Evolutionary conservation across 163 green algal genomes (phyloP), one percentile per base, ranked within the genome.

Genomic region (Picocystis sp.): DNA sequence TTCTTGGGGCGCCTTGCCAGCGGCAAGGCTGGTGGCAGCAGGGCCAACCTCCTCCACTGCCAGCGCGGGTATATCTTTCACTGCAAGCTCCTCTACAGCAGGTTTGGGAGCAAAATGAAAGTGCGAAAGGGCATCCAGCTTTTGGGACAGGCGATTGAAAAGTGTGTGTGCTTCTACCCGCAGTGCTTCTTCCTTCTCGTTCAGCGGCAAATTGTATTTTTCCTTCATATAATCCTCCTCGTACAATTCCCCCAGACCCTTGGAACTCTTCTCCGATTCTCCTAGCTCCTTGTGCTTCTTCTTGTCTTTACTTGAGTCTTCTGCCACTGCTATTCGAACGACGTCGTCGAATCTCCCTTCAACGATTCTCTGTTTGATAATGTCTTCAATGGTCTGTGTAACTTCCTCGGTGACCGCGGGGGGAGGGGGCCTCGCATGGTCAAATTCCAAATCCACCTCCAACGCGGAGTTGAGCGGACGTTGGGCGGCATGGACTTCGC

Each of bases 391-490:
- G 29, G 62, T 64, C 14, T 63, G 55, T 11, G 78, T 88, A 43
- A 60, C 70, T 50, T 86, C 80, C 60, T 89, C 76, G 1, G 78
- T 92, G 11, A 78, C 76, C 42, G 69, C 66, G 0, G 82, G 82
- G 15, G 78, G 70, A 79, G 67, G 67, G 23, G 47, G 56, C 51
- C 43, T 23, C 3, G 58, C 81, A 22, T 72, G 79, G 43, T 94
- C 82, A 65, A 86, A 94, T 43, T 94, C 84, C 50, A 94, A 58
- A 64, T 94, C 83, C 5, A 89, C 50, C 63, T 87, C 83, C 61
- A 93, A 58, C 0, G 75, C 81, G 12, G 67, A 82, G 74, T 93
- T 90, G 17, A 89, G 53, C 0, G 84, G 84, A 3, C 84, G 70
- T 8, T 56, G 42, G 14, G n/a, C 19, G 34, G 50, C 55, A 12